A percentile compares a stretch with the other conserved stretches of the same genome.
phyloP scores from a whole-genome alignment of 768 basidiomycete species.

The Xerocomellus chrysenteron region DNA sequence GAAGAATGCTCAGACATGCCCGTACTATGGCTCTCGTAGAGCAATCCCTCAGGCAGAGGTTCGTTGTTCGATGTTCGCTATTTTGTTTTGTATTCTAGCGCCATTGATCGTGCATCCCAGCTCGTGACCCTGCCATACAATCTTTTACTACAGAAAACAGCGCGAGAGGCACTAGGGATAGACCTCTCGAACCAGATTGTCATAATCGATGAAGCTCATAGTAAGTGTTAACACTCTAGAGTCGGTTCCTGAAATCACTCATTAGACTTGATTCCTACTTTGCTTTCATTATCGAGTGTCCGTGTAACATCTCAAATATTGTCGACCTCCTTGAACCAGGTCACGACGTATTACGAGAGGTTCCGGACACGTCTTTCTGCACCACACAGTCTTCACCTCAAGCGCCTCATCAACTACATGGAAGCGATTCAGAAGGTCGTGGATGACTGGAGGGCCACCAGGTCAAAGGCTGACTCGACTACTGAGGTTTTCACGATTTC shows the following conservation, averaged over 20 bases:
- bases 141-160: conserved; percentile 77
- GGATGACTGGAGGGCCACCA: conserved; percentile 46
- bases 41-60: conserved; percentile 93
- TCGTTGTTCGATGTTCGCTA: conserved; percentile 6
- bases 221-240: conserved; percentile 45
- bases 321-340: conserved; percentile 65
- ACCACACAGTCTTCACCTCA: conserved; percentile 72
- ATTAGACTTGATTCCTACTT: conserved; percentile 82
- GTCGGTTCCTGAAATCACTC: conserved; percentile 1
- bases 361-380: conserved; percentile 79
- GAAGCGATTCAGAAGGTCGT: conserved; percentile 63
- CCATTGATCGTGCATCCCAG: conserved; percentile 37
- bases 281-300: conserved; percentile 82
- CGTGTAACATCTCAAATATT: conserved; percentile 59
- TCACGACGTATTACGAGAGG: conserved; percentile 70
- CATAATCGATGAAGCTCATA: conserved; percentile 96
- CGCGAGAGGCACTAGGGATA: conserved; percentile 86
- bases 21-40: conserved; percentile 88
- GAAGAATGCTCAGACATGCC: conserved; percentile 67
- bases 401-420: conserved; percentile 73
- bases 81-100: neutral
- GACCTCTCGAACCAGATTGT: conserved; percentile 82
- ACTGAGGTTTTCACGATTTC: conserved; percentile 64
- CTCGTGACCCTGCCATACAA: conserved; percentile 94
- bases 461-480: conserved; percentile 11